Conservation (phyloP, 2,329 filamentous ascomycete genomes). For the Aspergillus versicolor region DNA sequence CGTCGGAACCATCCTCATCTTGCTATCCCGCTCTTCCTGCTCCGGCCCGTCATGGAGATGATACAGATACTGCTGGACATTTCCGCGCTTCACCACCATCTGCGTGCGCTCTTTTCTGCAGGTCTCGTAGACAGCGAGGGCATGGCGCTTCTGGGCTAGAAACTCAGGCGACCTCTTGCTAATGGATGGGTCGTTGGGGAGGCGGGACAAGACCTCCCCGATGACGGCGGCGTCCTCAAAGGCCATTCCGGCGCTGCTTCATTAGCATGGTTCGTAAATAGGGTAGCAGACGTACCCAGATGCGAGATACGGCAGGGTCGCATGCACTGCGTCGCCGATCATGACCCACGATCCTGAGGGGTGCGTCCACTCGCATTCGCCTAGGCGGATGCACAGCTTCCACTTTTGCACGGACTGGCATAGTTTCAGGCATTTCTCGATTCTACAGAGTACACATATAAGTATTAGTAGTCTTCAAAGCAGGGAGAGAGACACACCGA, state of each 20-base stretch:
- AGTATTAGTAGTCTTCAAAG: neutral
- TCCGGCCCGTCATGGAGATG: constrained; percentile 60
- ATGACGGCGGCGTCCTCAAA: constrained; percentile 61
- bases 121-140: constrained; percentile 52
- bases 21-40: constrained; percentile 54
- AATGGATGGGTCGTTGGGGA: constrained; percentile 40
- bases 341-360: constrained; percentile 54
- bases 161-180: constrained; percentile 24
- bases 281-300: neutral
- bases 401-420: constrained; percentile 62
- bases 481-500: neutral
- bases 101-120: constrained; percentile 60
- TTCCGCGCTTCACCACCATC: constrained; percentile 59
- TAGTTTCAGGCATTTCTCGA: constrained; percentile 56
- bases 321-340: constrained; percentile 64
- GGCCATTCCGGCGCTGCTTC: constrained; percentile 56
- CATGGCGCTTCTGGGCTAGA: constrained; percentile 34
- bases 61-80: constrained; percentile 62
- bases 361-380: neutral
- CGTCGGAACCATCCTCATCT: constrained; percentile 40
- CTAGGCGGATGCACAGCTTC: constrained; percentile 55
- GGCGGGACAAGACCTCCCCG: constrained; percentile 53
- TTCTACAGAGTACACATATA: constrained; percentile 23
- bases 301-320: constrained; percentile 63
- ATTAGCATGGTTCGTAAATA: neutral